Percentiles rank a stretch among this genome's conserved stretches.
Evolutionary conservation across 164 flowering plant species (phyloP).

Genomic region (Paratinospora sagittata): DNA sequence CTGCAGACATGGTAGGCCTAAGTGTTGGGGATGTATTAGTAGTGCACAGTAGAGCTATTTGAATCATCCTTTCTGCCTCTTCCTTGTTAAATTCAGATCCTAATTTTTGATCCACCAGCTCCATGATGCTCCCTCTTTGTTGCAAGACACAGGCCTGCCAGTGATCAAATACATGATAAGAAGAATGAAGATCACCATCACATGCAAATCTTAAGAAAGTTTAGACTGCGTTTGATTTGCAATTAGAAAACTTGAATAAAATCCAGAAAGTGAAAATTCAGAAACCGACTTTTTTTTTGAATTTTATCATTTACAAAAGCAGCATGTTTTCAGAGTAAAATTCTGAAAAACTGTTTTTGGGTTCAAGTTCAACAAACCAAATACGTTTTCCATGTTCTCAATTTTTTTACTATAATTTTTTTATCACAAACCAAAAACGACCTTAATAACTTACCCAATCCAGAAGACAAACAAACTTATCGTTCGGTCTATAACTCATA

Average conservation of each 20-base stretch:
- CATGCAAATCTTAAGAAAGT: background rate
- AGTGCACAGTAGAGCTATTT: slow-evolving; percentile 27
- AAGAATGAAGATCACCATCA: background rate
- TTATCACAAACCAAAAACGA: too few species aligned
- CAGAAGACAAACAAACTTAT: slow-evolving; percentile 35
- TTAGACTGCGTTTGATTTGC: too few species aligned
- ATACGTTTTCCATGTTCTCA: too few species aligned
- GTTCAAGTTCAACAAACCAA: too few species aligned
- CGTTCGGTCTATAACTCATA: slow-evolving; percentile 27
- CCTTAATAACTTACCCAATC: slow-evolving; percentile 34
- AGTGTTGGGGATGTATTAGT: slow-evolving; percentile 25
- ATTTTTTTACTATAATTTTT: too few species aligned
- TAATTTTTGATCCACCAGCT: slow-evolving; percentile 29
- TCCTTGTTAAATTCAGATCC: slow-evolving; percentile 18
- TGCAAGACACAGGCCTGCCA: slow-evolving; percentile 25
- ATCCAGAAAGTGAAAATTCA: too few species aligned
- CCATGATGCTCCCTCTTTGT: slow-evolving; percentile 32
- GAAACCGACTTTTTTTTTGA: too few species aligned
- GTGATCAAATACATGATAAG: background rate
- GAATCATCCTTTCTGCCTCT: slow-evolving; percentile 23
- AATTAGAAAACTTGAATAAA: too few species aligned
- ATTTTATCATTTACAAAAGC: too few species aligned
- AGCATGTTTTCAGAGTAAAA: too few species aligned
- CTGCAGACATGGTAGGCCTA: slow-evolving; percentile 30
- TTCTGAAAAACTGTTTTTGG: too few species aligned